Conservation (phyloP, 176 grass and related monocot genomes). For the Tillandsia leiboldiana region DNA sequence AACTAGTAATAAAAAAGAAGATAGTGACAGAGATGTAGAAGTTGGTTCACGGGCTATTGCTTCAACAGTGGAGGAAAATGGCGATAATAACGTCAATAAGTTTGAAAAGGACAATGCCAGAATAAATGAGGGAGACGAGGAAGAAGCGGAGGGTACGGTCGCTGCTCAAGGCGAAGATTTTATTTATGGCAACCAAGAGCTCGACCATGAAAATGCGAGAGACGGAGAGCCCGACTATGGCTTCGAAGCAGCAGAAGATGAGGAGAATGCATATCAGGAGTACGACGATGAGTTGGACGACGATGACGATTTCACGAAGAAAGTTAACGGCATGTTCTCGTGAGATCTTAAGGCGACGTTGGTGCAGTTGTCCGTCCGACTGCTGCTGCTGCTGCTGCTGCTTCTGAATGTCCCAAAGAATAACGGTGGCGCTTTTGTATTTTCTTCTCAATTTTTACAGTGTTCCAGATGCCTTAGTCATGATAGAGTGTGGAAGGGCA, state of each 20-base stretch:
- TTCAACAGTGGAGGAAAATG: conserved; percentile 8
- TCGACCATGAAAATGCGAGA: not conserved
- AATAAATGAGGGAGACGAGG: conserved; percentile 4
- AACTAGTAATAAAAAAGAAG: not conserved
- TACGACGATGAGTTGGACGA: conserved; percentile 45
- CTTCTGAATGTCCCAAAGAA: not conserved
- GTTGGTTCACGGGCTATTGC: conserved; percentile 19
- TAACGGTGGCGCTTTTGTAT: not conserved
- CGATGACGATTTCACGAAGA: conserved; percentile 40
- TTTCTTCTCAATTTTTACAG: not conserved
- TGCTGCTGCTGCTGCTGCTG: conserved; percentile 8
- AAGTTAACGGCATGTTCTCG: conserved; percentile 38
- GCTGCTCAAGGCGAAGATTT: conserved; percentile 26
- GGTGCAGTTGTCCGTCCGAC: not conserved
- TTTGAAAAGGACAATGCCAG: not conserved
- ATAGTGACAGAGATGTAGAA: not conserved
- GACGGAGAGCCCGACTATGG: conserved; percentile 26
- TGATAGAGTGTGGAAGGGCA: conserved; percentile 4
- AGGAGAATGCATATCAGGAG: conserved; percentile 36
- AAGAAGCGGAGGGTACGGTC: conserved; percentile 28
- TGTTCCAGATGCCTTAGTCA: not conserved
- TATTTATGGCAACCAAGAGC: conserved; percentile 15
- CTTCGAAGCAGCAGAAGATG: conserved; percentile 16
- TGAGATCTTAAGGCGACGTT: conserved; percentile 6
- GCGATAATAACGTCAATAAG: conserved; percentile 5